Percentiles rank a stretch among this genome's conserved stretches.
Conservation (phyloP, 108 stramenopile species). For the Nitzschia sp. region DNA sequence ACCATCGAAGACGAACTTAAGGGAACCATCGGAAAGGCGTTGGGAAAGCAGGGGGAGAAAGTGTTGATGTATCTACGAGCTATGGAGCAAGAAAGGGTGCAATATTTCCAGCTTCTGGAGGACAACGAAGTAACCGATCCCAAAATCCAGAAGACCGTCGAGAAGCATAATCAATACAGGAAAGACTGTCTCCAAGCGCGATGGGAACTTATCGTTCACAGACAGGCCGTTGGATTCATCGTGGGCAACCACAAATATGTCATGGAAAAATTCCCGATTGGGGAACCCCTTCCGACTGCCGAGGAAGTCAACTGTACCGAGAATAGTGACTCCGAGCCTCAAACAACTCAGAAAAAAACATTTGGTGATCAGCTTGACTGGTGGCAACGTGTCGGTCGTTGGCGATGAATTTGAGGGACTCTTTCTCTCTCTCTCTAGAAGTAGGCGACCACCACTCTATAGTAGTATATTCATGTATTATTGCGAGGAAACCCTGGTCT, state of each 20-base stretch:
- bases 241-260: constrained; percentile 78
- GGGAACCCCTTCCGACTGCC: constrained; percentile 45
- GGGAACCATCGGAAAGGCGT: constrained; percentile 75
- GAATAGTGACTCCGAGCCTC: not conserved
- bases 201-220: constrained; percentile 87
- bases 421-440: too few relatives aligned
- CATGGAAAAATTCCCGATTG: constrained; percentile 67
- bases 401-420: constrained; percentile 43
- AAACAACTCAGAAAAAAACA: constrained; percentile 16
- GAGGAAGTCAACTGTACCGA: not conserved
- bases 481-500: too few relatives aligned
- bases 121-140: not conserved
- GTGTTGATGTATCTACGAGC: constrained; percentile 43
- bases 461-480: too few relatives aligned
- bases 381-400: constrained; percentile 76
- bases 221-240: constrained; percentile 82
- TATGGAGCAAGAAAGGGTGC: constrained; percentile 46
- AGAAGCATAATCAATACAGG: constrained; percentile 62
- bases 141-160: constrained; percentile 40
- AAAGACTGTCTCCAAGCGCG: constrained; percentile 61
- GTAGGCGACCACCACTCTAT: too few relatives aligned
- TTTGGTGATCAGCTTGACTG: constrained; percentile 70
- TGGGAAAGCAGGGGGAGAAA: constrained; percentile 78
- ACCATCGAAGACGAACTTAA: constrained; percentile 84
- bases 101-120: constrained; percentile 34